Evolutionary conservation across 169 alveolate species (phyloP), one percentile per base, ranked within the genome.

Genomic region (Plasmodium falciparum): DNA sequence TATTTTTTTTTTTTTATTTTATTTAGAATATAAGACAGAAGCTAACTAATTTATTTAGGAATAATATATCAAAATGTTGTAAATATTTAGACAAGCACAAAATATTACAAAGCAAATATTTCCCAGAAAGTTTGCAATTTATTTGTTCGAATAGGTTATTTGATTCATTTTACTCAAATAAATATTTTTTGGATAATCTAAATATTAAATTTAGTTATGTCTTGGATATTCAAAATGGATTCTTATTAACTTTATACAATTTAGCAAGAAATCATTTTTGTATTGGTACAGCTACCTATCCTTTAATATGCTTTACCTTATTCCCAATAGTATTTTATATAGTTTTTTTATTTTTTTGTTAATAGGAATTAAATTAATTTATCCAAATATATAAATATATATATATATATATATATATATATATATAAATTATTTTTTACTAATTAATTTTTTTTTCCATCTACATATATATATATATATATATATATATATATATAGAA

Each of bases 211-310:
- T 72, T 62, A 71, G 61, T 86, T 86, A 86, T 56, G 72, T 20
- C 43, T 8, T 33, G 20, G 71, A 61, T 1, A 62, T 86, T 45
- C 59, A 73, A 43, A 86, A 86, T 52, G 69, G 49, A 5, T 86
- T 86, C 22, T 86, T 86, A 39, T 43, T 86, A 86, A 86, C 71
- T 72, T 52, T 86, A 39, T 86, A 86, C 17, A 71, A 62, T 54
- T 5, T 86, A 66, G 88, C 92, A 9, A 71, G 92, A 47, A 71
- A 86, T 54, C 88, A 86, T 59, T 72, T 61, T 54, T 86, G 92
- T 22, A 72, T 86, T 59, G 92, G 92, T 62, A 61, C 92, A 7
- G 67, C 47, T 59, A 17, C 63, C 33, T 86, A 86, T 67, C 74
- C 92, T 11, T 76, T 86, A 22, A 22, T 70, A 15, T 86, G 92